Conservation (phyloP, 2,329 filamentous ascomycete species). For the Dothistroma septosporum region DNA sequence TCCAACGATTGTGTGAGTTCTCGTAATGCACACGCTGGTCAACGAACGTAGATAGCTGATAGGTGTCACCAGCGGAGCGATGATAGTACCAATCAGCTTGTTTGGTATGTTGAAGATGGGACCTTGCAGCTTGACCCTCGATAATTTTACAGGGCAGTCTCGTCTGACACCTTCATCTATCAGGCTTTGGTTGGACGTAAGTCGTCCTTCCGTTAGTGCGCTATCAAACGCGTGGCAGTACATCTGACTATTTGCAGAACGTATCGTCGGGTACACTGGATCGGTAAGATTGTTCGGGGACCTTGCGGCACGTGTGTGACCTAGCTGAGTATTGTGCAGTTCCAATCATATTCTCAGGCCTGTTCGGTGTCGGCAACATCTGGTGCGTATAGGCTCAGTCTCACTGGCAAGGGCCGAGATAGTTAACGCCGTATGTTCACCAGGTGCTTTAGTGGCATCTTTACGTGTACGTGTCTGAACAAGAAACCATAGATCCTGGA, state of each 20-base stretch:
- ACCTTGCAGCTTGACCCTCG: slow-evolving; percentile 7
- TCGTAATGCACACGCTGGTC: slow-evolving; percentile 4
- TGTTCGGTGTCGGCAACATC: slow-evolving; percentile 50
- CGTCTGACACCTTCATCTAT: slow-evolving; percentile 15
- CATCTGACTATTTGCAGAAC: slow-evolving; percentile 12
- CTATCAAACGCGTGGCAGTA: slow-evolving; percentile 10
- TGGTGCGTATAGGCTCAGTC: slow-evolving; percentile 22
- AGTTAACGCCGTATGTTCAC: not conserved
- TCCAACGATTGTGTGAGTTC: slow-evolving; percentile 47
- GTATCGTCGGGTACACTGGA: slow-evolving; percentile 20
- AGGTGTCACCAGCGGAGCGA: slow-evolving; percentile 51
- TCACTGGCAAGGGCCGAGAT: not conserved
- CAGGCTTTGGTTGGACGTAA: slow-evolving; percentile 24
- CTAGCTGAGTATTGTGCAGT: slow-evolving; percentile 34
- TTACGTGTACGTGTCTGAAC: slow-evolving; percentile 4
- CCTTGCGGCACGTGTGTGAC: slow-evolving; percentile 14
- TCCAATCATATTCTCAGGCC: slow-evolving; percentile 47
- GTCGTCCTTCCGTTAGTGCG: slow-evolving; percentile 7
- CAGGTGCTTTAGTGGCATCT: slow-evolving; percentile 17
- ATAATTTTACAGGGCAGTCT: slow-evolving; percentile 7
- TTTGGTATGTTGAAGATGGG: slow-evolving; percentile 56
- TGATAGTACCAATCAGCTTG: slow-evolving; percentile 73
- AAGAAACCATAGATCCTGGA: slow-evolving; percentile 1
- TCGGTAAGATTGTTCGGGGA: slow-evolving; percentile 16
- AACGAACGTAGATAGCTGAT: slow-evolving; percentile 18